Conservation (phyloP, 352 stramenopile genomes). For the Pythium aristosporum region DNA sequence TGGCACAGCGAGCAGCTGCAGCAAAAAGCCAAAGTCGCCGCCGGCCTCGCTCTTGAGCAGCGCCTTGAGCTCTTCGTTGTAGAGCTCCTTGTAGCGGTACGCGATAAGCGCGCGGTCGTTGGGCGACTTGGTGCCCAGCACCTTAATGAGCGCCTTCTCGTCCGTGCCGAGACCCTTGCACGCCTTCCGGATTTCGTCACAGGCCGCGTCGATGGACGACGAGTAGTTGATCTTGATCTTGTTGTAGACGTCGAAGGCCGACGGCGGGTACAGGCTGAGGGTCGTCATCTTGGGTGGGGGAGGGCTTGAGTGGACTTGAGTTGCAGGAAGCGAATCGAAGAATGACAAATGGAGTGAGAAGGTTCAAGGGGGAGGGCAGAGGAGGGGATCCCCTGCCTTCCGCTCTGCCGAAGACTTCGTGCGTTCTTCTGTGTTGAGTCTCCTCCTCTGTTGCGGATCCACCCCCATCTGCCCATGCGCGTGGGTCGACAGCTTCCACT, state of each 20-base stretch:
- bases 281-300: conserved; percentile 12
- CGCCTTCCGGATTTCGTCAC: conserved; percentile 58
- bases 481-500: neutral
- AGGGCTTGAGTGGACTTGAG: neutral
- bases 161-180: conserved; percentile 70
- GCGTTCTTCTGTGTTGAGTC: conserved; percentile 4
- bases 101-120: conserved; percentile 66
- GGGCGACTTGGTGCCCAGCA: conserved; percentile 54
- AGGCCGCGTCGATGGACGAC: conserved; percentile 44
- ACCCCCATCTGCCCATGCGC: neutral
- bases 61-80: conserved; percentile 51
- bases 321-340: conserved; percentile 3
- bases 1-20: conserved; percentile 45
- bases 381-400: neutral
- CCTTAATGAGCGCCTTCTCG: conserved; percentile 41
- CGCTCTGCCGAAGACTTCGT: neutral
- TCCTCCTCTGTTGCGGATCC: neutral
- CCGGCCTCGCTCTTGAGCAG: conserved; percentile 65
- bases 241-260: conserved; percentile 58
- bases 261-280: conserved; percentile 74
- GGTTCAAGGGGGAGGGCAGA: neutral
- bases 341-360: conserved; percentile 5
- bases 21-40: conserved; percentile 62
- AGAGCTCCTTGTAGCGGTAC: conserved; percentile 63
- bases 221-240: conserved; percentile 42